Conservation (phyloP, 495 filamentous ascomycete genomes). For the Saxispiralis lemnorum region DNA sequence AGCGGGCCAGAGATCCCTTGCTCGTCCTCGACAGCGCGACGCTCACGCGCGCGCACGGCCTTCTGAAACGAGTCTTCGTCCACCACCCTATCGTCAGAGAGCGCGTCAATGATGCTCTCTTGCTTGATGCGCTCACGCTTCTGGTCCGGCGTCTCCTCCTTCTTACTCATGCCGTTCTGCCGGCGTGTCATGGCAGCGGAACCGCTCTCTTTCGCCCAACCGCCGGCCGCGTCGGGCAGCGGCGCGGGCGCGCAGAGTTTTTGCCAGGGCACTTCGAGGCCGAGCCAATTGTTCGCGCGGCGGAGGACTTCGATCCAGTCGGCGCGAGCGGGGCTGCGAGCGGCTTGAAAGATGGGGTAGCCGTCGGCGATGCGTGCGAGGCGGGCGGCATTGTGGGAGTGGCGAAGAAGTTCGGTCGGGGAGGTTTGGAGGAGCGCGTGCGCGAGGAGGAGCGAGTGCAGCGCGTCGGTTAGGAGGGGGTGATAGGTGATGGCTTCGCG, state of each 20-base stretch:
- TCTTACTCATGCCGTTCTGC: conserved; percentile 18
- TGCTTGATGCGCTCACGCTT: conserved; percentile 39
- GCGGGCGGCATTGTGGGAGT: conserved; percentile 61
- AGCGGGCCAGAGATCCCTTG: conserved; percentile 15
- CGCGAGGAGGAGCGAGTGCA: conserved; percentile 56
- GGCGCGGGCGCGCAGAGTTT: conserved; percentile 51
- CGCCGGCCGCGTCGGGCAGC: conserved; percentile 28
- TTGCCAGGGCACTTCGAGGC: conserved; percentile 46
- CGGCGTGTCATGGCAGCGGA: not conserved
- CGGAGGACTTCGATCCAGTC: conserved; percentile 67
- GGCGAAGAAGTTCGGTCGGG: conserved; percentile 50
- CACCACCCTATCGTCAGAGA: conserved; percentile 45
- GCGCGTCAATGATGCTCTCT: conserved; percentile 45
- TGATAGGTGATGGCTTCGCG: conserved; percentile 62
- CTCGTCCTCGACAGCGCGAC: conserved; percentile 34
- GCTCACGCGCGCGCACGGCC: conserved; percentile 41
- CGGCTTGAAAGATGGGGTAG: conserved; percentile 60
- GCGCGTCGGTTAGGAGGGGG: conserved; percentile 54
- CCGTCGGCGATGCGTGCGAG: conserved; percentile 57
- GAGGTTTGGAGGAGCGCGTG: conserved; percentile 60
- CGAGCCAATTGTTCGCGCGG: conserved; percentile 45
- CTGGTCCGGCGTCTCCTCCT: conserved; percentile 33
- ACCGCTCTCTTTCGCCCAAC: conserved; percentile 11
- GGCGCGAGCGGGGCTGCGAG: conserved; percentile 49
- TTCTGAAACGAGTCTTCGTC: conserved; percentile 46